phyloP scores from a whole-genome alignment of 2,329 filamentous ascomycete genomes.

The Diatrype stigma region DNA sequence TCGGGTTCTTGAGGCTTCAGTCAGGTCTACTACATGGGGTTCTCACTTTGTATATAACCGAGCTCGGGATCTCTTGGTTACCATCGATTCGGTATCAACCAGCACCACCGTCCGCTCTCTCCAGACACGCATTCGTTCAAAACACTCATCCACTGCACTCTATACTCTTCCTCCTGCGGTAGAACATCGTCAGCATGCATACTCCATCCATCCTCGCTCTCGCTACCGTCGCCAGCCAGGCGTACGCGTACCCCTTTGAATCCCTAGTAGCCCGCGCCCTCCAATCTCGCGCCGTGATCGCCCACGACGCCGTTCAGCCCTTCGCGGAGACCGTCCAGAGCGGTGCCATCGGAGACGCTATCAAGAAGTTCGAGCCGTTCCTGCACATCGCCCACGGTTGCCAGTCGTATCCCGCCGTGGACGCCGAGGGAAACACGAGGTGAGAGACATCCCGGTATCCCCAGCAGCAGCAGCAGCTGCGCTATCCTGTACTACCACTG shows the following conservation, averaged over 20 bases:
- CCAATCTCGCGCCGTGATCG: conserved; percentile 21
- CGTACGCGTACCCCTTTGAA: neutral
- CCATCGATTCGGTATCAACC: neutral
- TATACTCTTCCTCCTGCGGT: neutral
- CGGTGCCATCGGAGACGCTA: conserved; percentile 40
- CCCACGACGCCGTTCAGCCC: conserved; percentile 39
- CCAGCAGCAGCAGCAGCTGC: conserved; percentile 2
- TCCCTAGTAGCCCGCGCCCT: conserved; percentile 1
- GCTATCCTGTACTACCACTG: conserved; percentile 6
- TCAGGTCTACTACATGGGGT: neutral
- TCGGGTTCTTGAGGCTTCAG: neutral
- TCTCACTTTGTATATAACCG: neutral
- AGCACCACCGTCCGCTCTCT: neutral
- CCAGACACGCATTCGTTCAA: neutral
- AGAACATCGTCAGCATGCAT: neutral
- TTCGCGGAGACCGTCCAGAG: conserved; percentile 50
- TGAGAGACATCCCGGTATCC: conserved; percentile 5
- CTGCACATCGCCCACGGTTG: conserved; percentile 52
- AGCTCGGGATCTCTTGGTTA: neutral
- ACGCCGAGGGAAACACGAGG: conserved; percentile 38
- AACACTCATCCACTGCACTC: neutral
- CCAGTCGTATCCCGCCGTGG: conserved; percentile 54
- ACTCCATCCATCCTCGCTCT: neutral
- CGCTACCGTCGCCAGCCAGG: neutral
- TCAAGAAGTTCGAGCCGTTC: conserved; percentile 50